These are phyloP conservation scores for Boletus barrowsii DNA, from an alignment of 768 basidiomycete genomes.

Conservation along the genomic window DNA sequence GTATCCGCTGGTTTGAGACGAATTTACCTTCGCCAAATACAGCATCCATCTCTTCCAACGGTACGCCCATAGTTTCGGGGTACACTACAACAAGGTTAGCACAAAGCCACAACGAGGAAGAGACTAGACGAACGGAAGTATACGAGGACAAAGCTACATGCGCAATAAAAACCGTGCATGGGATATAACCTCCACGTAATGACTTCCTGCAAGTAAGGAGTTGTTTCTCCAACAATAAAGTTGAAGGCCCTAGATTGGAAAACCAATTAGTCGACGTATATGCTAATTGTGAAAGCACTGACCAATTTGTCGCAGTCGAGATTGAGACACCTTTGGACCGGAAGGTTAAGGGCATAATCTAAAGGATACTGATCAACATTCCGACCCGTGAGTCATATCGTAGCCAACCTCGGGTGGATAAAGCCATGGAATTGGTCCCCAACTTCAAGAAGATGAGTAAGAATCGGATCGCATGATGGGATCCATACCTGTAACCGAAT, in stretches of 20 bases:
- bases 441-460: constrained; percentile 35
- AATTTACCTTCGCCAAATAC: constrained; percentile 79
- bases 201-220: constrained; percentile 80
- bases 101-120: neutral
- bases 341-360: constrained; percentile 88
- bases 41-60: constrained; percentile 87
- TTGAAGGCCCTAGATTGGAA: constrained; percentile 60
- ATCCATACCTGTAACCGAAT: constrained; percentile 75
- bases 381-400: neutral
- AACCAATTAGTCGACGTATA: constrained; percentile 10
- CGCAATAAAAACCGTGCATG: constrained; percentile 94
- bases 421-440: constrained; percentile 88
- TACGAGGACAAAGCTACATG: constrained; percentile 80
- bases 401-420: constrained; percentile 75
- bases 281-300: neutral
- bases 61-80: constrained; percentile 83
- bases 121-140: constrained; percentile 64
- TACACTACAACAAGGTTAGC: constrained; percentile 51
- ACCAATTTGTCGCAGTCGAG: constrained; percentile 85
- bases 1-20: constrained; percentile 12
- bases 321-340: constrained; percentile 95
- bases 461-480: neutral
- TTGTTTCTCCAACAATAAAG: constrained; percentile 84
- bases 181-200: constrained; percentile 93
- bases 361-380: constrained; percentile 3